Evolutionary conservation across 352 stramenopile species (phyloP), one percentile per base, ranked within the genome.

Genomic region (Phytophthora kernoviae): DNA sequence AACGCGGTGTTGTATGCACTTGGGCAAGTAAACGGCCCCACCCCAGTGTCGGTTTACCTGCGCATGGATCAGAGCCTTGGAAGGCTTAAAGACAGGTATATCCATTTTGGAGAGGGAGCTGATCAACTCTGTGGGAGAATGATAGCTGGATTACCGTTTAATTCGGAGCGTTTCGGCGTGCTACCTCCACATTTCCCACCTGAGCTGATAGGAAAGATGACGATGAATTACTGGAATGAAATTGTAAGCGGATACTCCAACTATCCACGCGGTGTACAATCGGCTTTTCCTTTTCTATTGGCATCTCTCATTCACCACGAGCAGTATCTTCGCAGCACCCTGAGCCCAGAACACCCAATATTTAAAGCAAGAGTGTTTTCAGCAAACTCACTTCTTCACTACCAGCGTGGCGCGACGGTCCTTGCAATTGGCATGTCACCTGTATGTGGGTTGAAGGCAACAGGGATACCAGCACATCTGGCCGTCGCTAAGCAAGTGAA

Each of bases 81-180:
- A 3, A 45, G 51, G 8, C n/a, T 59, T 5, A 59, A 53, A 27
- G 20, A 59, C 20, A 20, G 27, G 15, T 52, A 59, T 15, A 52
- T 46, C 3, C 41, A 47, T 20, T 59, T 45, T 18, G 32, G 52
- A n/a, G 52, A 59, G 22, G 52, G 42, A 20, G 52, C 30, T 2
- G 52, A 46, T 17, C 41, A 52, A 40, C 22, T 59, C 12, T 52
- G 52, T 21, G 50, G 50, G 5, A 41, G 50, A 22, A 59, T 59
- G 52, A 39, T 59, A 20, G 30, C 41, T 18, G 41, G 52, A 2
- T 46, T 46, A 14, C 48, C 48, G 1, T 59, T 59, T n/a, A 5
- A 51, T 21, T 52, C 30, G 5, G 41, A 46, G 14, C 20, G 42
- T 6, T 52, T 59, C 45, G 27, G 14, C 4, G 41, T 59, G 1